phyloP scores from a whole-genome alignment of 495 filamentous ascomycete genomes.

The Penicillium herquei region DNA sequence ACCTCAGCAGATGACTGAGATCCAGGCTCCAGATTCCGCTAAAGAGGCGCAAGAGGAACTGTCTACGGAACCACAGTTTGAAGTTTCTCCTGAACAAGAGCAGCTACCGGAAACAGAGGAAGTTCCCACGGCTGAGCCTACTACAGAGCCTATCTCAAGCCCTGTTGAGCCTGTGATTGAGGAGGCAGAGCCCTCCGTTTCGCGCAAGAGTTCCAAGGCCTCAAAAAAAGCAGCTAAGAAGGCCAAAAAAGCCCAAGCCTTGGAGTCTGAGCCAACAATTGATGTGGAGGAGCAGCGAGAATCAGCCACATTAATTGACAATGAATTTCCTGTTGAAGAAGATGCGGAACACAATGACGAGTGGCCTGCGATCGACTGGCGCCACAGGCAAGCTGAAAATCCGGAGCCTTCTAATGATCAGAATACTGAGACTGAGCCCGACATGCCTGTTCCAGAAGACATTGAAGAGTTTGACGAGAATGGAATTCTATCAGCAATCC shows the following conservation, averaged over 20 bases:
- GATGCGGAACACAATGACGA: slow-evolving; percentile 25
- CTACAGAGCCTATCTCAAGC: neutral
- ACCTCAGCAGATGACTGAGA: neutral
- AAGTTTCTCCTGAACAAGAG: neutral
- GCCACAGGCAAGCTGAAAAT: slow-evolving; percentile 27
- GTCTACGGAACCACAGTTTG: neutral
- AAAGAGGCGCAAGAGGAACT: neutral
- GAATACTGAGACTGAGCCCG: slow-evolving; percentile 25
- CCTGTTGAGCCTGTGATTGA: neutral
- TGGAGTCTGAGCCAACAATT: slow-evolving; percentile 1
- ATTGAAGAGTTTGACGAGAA: slow-evolving; percentile 37
- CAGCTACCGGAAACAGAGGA: slow-evolving; percentile 3
- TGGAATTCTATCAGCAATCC: slow-evolving; percentile 28
- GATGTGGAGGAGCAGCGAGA: slow-evolving; percentile 8
- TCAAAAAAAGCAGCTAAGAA: slow-evolving; percentile 25
- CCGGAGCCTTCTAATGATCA: slow-evolving; percentile 24
- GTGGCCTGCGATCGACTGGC: slow-evolving; percentile 43
- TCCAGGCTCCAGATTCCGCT: neutral
- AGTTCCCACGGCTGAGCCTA: neutral
- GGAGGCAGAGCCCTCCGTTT: slow-evolving; percentile 15
- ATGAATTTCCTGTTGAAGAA: slow-evolving; percentile 7
- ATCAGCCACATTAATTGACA: neutral
- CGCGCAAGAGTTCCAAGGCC: slow-evolving; percentile 28
- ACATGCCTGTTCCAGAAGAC: slow-evolving; percentile 20
- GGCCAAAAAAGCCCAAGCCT: slow-evolving; percentile 1